Conservation (phyloP, 2,329 filamentous ascomycete genomes). For the Penicillium brevicompactum region DNA sequence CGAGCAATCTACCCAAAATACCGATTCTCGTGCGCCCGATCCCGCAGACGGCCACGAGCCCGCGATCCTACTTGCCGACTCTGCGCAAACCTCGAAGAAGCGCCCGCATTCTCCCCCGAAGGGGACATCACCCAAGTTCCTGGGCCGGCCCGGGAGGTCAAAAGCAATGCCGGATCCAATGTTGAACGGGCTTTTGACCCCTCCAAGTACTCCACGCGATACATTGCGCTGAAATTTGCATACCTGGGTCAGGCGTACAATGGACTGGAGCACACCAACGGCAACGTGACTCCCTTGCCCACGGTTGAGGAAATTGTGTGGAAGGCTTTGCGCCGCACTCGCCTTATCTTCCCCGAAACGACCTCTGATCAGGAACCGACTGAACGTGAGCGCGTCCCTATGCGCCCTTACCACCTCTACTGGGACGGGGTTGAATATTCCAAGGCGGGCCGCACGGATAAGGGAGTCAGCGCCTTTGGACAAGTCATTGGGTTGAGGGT, state of each 20-base stretch:
- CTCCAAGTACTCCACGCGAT: constrained; percentile 76
- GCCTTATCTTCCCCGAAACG: constrained; percentile 74
- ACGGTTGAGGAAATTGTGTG: constrained; percentile 93
- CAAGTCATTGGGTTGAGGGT: constrained; percentile 87
- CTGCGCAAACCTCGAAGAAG: constrained; percentile 16
- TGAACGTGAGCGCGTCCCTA: constrained; percentile 44
- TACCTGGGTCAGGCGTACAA: constrained; percentile 91
- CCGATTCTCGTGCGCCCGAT: constrained; percentile 11
- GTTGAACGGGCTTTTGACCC: constrained; percentile 66
- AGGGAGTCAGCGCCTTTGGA: constrained; percentile 93
- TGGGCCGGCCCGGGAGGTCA: constrained; percentile 31
- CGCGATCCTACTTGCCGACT: constrained; percentile 18
- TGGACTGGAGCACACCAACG: constrained; percentile 84
- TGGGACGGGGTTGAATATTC: constrained; percentile 88
- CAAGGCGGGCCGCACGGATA: constrained; percentile 92
- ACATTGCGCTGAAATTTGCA: constrained; percentile 88
- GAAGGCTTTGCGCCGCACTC: constrained; percentile 81
- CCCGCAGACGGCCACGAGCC: constrained; percentile 21
- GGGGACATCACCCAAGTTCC: constrained; percentile 28
- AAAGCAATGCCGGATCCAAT: constrained; percentile 34
- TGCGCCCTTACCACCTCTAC: constrained; percentile 57
- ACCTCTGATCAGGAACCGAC: constrained; percentile 40
- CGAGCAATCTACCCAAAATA: constrained; percentile 2
- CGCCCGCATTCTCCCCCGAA: constrained; percentile 17
- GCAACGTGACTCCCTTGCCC: constrained; percentile 67